A percentile compares a stretch with the other conserved stretches of the same genome.
Evolutionary conservation across 345 rosid genomes (phyloP).

Genomic region (Ricinus communis): DNA sequence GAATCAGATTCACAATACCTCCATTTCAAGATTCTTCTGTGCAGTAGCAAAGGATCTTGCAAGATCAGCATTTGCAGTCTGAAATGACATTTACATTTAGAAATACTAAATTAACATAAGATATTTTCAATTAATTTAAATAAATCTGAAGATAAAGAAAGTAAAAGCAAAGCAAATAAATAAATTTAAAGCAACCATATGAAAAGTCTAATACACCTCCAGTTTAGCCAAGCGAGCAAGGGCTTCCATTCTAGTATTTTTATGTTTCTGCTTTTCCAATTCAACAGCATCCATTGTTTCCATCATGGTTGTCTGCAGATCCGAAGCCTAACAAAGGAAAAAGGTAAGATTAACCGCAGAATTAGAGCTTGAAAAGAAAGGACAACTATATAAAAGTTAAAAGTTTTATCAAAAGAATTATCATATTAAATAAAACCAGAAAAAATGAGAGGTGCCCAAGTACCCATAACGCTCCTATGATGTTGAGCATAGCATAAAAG

Average conservation of each 20-base stretch:
- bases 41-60: conserved; percentile 74
- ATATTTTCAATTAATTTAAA: conserved; percentile 11
- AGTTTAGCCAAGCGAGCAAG: conserved; percentile 71
- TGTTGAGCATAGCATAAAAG: neutral
- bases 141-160: neutral
- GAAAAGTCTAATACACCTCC: conserved; percentile 55
- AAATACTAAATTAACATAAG: conserved; percentile 15
- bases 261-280: conserved; percentile 88
- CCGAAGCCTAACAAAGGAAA: conserved; percentile 64
- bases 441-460: neutral
- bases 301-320: conserved; percentile 88
- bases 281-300: conserved; percentile 94
- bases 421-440: neutral
- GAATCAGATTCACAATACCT: conserved; percentile 56
- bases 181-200: conserved; percentile 10
- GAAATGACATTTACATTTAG: conserved; percentile 41
- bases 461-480: neutral
- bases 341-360: conserved; percentile 15
- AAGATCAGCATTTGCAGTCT: conserved; percentile 88
- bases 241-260: conserved; percentile 93
- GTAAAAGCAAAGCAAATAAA: conserved; percentile 10
- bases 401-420: neutral
- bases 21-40: conserved; percentile 80
- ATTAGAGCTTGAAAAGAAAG: conserved; percentile 3
- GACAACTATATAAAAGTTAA: neutral